phyloP scores from a whole-genome alignment of 345 rosid genomes.

The Gossypium longicalyx region DNA sequence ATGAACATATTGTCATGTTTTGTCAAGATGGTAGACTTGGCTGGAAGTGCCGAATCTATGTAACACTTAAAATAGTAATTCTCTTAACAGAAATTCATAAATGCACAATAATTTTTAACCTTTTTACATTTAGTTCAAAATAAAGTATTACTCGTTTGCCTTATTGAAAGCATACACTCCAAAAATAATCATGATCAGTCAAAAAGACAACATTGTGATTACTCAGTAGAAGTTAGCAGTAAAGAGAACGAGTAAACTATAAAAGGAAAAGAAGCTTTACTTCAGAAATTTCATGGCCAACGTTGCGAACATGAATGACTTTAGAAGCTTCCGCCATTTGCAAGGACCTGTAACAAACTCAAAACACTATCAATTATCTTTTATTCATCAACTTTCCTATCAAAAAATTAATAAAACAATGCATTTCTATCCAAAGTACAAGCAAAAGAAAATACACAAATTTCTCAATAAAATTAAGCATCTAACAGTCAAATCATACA shows the following conservation, averaged over 20 bases:
- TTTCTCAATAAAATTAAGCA: neutral
- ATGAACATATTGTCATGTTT: neutral
- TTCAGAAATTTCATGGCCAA: slow-evolving; percentile 95
- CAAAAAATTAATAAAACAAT: slow-evolving; percentile 4
- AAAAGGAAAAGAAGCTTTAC: neutral
- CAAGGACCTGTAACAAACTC: slow-evolving; percentile 22
- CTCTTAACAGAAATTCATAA: neutral
- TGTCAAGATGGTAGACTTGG: neutral
- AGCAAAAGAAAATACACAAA: neutral
- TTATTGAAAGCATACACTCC: neutral
- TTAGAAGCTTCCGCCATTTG: slow-evolving; percentile 88
- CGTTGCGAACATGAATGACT: slow-evolving; percentile 96
- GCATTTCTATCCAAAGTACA: slow-evolving; percentile 6
- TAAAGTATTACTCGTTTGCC: neutral
- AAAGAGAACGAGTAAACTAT: neutral
- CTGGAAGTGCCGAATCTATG: neutral
- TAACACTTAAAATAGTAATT: neutral
- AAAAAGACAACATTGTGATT: neutral
- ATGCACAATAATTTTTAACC: too few species aligned
- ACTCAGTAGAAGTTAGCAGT: neutral
- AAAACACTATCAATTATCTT: neutral
- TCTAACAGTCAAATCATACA: slow-evolving; percentile 8
- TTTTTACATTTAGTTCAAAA: neutral
- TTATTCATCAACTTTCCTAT: neutral
- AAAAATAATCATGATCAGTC: neutral